A percentile compares a stretch with the other conserved stretches of the same genome.
Evolutionary conservation across 768 basidiomycete genomes (phyloP).

Genomic region (Pleurotus sapidus): DNA sequence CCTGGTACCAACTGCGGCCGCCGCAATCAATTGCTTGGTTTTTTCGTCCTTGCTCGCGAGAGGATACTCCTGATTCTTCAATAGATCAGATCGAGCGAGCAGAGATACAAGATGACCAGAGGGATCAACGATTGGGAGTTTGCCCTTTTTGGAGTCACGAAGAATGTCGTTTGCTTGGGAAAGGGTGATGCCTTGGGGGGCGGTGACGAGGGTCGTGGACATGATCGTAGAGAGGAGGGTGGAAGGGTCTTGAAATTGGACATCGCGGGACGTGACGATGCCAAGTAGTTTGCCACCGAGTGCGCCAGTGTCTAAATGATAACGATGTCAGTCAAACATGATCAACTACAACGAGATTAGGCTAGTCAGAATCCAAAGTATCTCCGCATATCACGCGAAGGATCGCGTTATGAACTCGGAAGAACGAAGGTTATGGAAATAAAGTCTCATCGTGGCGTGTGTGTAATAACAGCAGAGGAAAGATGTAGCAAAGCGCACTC

Average conservation of each 20-base stretch:
- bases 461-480: constrained; percentile 6
- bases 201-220: constrained; percentile 87
- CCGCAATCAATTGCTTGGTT: constrained; percentile 94
- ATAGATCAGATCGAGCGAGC: constrained; percentile 92
- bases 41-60: constrained; percentile 88
- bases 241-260: constrained; percentile 80
- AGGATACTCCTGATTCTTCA: constrained; percentile 97
- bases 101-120: constrained; percentile 72
- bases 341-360: not conserved
- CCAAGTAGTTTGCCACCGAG: constrained; percentile 92
- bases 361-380: no score
- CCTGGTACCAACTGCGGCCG: constrained; percentile 93
- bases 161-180: constrained; percentile 91
- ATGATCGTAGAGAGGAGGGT: constrained; percentile 79
- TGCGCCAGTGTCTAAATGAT: constrained; percentile 68
- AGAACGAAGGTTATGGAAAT: constrained; percentile 83
- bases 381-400: constrained; percentile 73
- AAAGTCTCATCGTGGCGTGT: constrained; percentile 43
- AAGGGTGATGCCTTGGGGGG: constrained; percentile 85
- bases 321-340: constrained; percentile 16
- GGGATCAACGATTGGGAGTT: constrained; percentile 80
- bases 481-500: constrained; percentile 26
- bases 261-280: constrained; percentile 94
- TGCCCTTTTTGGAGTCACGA: constrained; percentile 96
- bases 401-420: constrained; percentile 63